Conservation (phyloP, 169 alveolate species). For the Eimeria brunetti region DNA sequence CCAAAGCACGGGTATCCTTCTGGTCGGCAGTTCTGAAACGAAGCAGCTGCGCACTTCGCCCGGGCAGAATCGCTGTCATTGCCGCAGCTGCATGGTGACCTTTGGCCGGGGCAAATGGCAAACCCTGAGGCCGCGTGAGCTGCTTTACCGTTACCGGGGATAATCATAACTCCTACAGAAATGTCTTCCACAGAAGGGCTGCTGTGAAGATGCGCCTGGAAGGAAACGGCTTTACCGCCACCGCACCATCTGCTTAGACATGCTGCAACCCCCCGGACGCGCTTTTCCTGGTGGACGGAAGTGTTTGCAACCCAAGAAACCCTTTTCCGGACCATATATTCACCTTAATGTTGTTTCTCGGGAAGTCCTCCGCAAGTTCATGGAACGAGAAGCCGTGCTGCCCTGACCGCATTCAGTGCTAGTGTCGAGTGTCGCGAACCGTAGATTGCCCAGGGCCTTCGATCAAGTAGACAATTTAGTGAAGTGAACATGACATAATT, state of each 20-base stretch:
- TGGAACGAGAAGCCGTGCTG: neutral
- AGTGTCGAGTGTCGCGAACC: constrained; percentile 2
- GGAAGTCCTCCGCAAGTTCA: neutral
- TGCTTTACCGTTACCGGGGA: neutral
- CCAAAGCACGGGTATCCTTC: neutral
- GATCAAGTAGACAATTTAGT: neutral
- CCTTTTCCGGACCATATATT: neutral
- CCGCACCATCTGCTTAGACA: neutral
- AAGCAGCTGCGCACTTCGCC: neutral
- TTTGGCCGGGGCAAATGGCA: neutral
- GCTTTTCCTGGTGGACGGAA: neutral
- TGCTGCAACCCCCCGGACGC: neutral
- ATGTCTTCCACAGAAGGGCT: neutral
- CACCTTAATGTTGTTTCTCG: neutral
- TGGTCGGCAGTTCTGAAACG: neutral
- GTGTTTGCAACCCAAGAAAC: neutral
- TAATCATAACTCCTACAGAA: neutral
- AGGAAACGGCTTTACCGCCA: neutral
- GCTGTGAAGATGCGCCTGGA: neutral
- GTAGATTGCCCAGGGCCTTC: neutral
- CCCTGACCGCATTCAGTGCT: neutral
- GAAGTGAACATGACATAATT: neutral
- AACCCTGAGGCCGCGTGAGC: neutral
- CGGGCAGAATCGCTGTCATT: neutral
- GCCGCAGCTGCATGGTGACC: neutral